phyloP scores from a whole-genome alignment of 2,329 filamentous ascomycete species.

The Stachybotrys chlorohalonatus region DNA sequence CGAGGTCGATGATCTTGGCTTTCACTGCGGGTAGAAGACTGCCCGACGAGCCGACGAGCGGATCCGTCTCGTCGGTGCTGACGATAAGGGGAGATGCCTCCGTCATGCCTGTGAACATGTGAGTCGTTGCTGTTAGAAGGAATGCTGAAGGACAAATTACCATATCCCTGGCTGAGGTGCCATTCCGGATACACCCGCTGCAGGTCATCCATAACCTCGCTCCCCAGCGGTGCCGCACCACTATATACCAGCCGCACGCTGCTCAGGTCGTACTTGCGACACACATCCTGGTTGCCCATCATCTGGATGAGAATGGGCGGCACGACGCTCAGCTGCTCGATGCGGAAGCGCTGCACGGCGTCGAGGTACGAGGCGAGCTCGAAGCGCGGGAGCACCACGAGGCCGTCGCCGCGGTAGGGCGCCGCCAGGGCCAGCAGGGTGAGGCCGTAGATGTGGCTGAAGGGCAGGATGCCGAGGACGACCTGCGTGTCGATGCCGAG shows the following conservation, averaged over 20 bases:
- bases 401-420: constrained; percentile 62
- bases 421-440: constrained; percentile 59
- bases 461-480: constrained; percentile 61
- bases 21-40: constrained; percentile 54
- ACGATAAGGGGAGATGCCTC: constrained; percentile 63
- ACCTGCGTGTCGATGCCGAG: constrained; percentile 31
- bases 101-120: constrained; percentile 48
- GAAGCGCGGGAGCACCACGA: constrained; percentile 67
- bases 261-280: constrained; percentile 59
- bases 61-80: constrained; percentile 46
- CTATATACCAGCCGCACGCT: constrained; percentile 58
- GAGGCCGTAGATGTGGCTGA: constrained; percentile 75
- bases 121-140: not conserved
- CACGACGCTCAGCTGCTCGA: constrained; percentile 59
- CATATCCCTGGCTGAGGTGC: constrained; percentile 64
- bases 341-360: constrained; percentile 60
- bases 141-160: constrained; percentile 22
- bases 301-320: constrained; percentile 72
- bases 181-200: constrained; percentile 53
- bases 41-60: constrained; percentile 61
- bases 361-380: constrained; percentile 57
- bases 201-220: constrained; percentile 57
- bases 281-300: constrained; percentile 49
- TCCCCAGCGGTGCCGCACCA: constrained; percentile 66
- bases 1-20: constrained; percentile 54